phyloP scores from a whole-genome alignment of 2,329 filamentous ascomycete species.

The Piedraia hortae region DNA sequence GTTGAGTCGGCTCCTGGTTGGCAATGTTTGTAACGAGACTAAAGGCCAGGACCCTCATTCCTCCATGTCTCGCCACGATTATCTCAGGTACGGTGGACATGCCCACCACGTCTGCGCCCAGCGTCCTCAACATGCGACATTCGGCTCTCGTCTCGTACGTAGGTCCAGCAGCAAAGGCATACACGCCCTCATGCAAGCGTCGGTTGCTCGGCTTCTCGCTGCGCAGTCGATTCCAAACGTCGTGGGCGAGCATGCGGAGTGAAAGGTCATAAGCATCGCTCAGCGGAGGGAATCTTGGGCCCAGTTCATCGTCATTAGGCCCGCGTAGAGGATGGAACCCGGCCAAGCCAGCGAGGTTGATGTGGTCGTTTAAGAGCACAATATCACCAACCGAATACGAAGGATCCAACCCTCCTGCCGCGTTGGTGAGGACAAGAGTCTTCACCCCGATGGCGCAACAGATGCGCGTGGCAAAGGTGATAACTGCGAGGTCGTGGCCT shows the following conservation, averaged over 20 bases:
- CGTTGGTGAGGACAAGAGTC: constrained; percentile 37
- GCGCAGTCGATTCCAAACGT: constrained; percentile 25
- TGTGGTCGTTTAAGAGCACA: constrained; percentile 36
- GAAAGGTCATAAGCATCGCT: constrained; percentile 39
- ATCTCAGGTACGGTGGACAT: constrained; percentile 46
- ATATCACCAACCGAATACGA: constrained; percentile 37
- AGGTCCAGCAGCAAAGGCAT: constrained; percentile 35
- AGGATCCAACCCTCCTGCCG: constrained; percentile 36
- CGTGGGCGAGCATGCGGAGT: constrained; percentile 28
- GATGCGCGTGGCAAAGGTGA: constrained; percentile 36
- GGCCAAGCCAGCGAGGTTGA: constrained; percentile 34
- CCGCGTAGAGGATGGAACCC: constrained; percentile 34
- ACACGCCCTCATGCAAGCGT: constrained; percentile 34
- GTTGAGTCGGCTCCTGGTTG: constrained; percentile 28
- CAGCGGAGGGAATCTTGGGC: constrained; percentile 32
- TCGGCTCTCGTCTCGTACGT: constrained; percentile 39
- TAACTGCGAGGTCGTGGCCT: constrained; percentile 32
- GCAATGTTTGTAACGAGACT: constrained; percentile 39
- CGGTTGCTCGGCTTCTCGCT: constrained; percentile 18
- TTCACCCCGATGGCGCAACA: constrained; percentile 34
- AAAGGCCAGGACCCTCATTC: constrained; percentile 34
- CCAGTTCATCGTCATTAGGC: constrained; percentile 34
- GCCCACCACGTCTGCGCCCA: constrained; percentile 41
- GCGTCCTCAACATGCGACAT: constrained; percentile 29
- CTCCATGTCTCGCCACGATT: constrained; percentile 34